A percentile compares a stretch with the other conserved stretches of the same genome.
phyloP scores from a whole-genome alignment of 805 yeast species.

The Kodamaea kaohsiungensis region DNA sequence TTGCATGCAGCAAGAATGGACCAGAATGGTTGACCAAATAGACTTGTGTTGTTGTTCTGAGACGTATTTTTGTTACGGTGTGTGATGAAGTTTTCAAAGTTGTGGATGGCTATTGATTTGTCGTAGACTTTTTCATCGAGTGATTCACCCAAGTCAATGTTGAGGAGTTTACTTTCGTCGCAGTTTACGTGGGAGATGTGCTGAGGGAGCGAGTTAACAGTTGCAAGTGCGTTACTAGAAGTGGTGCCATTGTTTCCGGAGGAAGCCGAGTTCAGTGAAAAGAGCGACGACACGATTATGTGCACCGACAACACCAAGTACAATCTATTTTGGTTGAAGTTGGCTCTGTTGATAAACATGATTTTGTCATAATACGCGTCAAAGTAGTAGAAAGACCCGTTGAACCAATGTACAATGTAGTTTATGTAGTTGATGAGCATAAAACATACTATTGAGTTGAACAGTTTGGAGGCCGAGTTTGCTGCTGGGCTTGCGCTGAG shows the following conservation, averaged over 20 bases:
- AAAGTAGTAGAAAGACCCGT: constrained; percentile 11
- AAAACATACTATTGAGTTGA: constrained; percentile 15
- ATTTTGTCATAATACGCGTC: constrained; percentile 10
- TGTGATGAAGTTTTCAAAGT: constrained; percentile 17
- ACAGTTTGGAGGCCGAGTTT: constrained; percentile 7
- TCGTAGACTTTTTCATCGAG: constrained; percentile 4
- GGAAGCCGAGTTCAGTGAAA: not conserved
- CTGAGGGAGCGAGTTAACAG: not conserved
- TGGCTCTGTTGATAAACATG: constrained; percentile 14
- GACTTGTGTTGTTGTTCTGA: constrained; percentile 1
- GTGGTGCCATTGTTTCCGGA: no score
- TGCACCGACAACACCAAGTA: constrained; percentile 16
- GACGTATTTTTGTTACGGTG: constrained; percentile 13
- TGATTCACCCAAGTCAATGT: constrained; percentile 11
- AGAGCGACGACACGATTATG: constrained; percentile 14
- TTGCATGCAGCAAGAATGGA: constrained; percentile 42
- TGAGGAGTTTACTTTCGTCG: constrained; percentile 14
- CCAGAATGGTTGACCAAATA: constrained; percentile 43
- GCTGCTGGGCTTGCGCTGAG: not conserved
- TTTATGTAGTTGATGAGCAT: constrained; percentile 16
- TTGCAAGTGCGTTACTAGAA: no score
- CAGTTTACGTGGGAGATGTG: constrained; percentile 12
- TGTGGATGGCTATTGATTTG: constrained; percentile 13
- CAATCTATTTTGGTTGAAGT: constrained; percentile 12
- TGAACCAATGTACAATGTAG: constrained; percentile 16